Evolutionary conservation across 768 basidiomycete species (phyloP), one percentile per base, ranked within the genome.

Genomic region (Kwoniella dejecticola): DNA sequence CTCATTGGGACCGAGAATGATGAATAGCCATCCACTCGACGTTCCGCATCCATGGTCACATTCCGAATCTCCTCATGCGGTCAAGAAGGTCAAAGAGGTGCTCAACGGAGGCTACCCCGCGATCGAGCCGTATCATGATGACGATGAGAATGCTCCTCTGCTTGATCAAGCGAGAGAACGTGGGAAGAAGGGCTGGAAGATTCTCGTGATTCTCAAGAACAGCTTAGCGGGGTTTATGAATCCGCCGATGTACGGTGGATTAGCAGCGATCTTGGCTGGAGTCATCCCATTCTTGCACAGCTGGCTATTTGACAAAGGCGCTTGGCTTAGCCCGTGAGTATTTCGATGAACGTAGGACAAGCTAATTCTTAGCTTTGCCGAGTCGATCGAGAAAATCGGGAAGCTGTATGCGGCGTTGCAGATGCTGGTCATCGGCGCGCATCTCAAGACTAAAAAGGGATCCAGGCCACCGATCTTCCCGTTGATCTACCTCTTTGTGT

Each of bases 391-490:
- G 12, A 72, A 73, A 17, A 47, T 79, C 10, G 78, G 78, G 11
- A 56, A 57, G 19, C 67, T 79, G 17, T 79, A 77, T 52, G 70
- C 77, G 5, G 72, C 63, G 0, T 60, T 79, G 4, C 77, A 77
- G 57, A 76, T 70, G 68, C 74, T 70, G 13, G 75, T 77, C 17
- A 69, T 77, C 6, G 77, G 77, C 23, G 75, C 72, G 6, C 75
- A 73, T 29, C 65, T 79, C 17, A 64, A 67, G 41, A 69, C 68
- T 4, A 76, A 77, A 53, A 41, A 52, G 11, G 65, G 64, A 2
- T 65, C 63, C 3, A 58, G 68, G 12, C 68, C 70, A 3, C 66
- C 71, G 1, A 36, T 67, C 11, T 57, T 62, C 31, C 57, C 77
- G 12, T 52, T 73, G 2, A 17, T 74, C 19, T 77, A 71, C 53